Base-by-base conservation (phyloP, 192 early-diverging fungal genomes). In the Anaeromyces robustus region DNA sequence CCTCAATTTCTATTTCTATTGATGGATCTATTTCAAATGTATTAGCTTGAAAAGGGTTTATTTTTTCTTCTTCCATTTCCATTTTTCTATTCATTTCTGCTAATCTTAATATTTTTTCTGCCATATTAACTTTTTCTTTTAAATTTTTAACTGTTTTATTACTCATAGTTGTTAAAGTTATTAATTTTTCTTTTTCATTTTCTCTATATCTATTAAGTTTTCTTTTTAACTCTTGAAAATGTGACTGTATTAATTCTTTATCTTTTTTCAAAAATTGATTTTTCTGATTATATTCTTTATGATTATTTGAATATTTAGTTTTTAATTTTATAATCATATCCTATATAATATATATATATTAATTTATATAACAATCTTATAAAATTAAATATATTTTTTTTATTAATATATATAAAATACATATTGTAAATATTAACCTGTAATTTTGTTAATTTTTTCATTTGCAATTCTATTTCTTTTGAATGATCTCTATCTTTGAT, bases 11-110 rank as follows among this genome's bases (percentile, higher is more conserved):
- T n/a, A 9, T 9, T 68, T 68, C 52, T 0, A 68, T 68, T 4
- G 52, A 68, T 11, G 52, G 52, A n/a, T 68, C 52, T n/a, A 68
- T 68, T 68, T 68, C 52, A 68, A 68, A 68, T 11, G 18, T 22
- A 68, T 68, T 68, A 0, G 6, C 28, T 68, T 68, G 52, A n/a
- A 68, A 68, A 26, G 52, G 52, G n/a, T 68, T 80, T 2, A 82
- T 41, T 41, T 88, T 90, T 83, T 91, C 90, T 81, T 84, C 85
- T 82, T 90, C 89, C 31, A 88, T 90, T 82, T 91, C 90, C 59
- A 91, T 79, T 80, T 90, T 91, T 77, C 87, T 29, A 78, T 91
- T 91, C 90, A 91, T 91, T 83, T 91, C 90, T 3, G 90, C 89
- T 37, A 91, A 39, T 78, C 86, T 85, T 77, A 91, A 87, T 52